Base-by-base conservation (phyloP, 331 rosid genomes). In the Acacia pycnantha region DNA sequence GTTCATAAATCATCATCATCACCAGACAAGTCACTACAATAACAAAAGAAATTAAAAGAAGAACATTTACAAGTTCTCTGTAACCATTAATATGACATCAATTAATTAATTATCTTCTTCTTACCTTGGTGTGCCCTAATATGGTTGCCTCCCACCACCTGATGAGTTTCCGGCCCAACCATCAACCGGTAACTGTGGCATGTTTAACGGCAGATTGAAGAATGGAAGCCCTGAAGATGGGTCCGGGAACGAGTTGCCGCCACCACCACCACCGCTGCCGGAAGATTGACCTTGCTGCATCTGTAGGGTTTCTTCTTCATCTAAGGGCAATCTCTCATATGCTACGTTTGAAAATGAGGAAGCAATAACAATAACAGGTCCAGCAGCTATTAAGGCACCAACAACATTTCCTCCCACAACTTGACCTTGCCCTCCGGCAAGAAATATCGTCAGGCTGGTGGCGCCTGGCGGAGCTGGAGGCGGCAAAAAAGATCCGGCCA, bases 401-500 rank as follows among this genome's bases (percentile, higher is more conserved):
- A 90, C 94, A 54, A 95, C 93, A 83, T 93, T 95, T 0, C 98
- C 98, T 54, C 98, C 98, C 8, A 95, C 85, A 0, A 95, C 97
- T 43, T 95, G 98, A 4, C 98, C 98, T 40, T 93, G 95, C 1
- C 97, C 98, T 0, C 95, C 97, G 22, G 91, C 90, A 22, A 95
- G 88, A 18, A 93, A 93, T 24, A 95, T 82, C 3, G 91, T 88
- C 33, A 95, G 77, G 81, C 94, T 95, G 0, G 98, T 95, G 0
- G 97, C 97, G 0, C 97, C 95, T 0, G 98, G 98, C 0, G 97
- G 98, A 0, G 98, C 98, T 0, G 97, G 98, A 0, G 98, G 97
- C 3, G 98, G 98, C 3, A 95, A 40, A 12, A 95, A 95, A 0
- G 97, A 95, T 1, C 98, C 98, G 0, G 97, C 70, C 14, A 95